A percentile compares a stretch with the other conserved stretches of the same genome.
phyloP scores from a whole-genome alignment of 2,329 filamentous ascomycete genomes.

The Fusarium ramigenum region DNA sequence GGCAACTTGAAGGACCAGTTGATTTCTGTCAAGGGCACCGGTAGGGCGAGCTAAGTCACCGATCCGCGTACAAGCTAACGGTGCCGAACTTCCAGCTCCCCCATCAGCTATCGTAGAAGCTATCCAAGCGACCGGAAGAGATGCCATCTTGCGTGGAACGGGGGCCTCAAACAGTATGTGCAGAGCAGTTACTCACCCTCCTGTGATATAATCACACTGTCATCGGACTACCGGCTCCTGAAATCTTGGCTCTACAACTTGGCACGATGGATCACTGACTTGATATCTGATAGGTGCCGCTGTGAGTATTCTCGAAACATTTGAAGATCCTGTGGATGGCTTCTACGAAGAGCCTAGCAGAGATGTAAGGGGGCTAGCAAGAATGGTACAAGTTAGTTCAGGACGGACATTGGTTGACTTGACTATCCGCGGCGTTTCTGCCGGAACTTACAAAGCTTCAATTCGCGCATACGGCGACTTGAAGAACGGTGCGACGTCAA shows the following conservation, averaged over 20 bases:
- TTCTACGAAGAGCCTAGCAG: conserved; percentile 53
- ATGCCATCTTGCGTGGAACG: conserved; percentile 92
- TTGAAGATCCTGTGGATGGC: conserved; percentile 65
- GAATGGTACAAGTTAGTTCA: conserved; percentile 91
- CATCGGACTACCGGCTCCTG: neutral
- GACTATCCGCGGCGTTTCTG: conserved; percentile 81
- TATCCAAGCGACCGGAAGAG: conserved; percentile 88
- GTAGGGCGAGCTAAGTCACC: conserved; percentile 52
- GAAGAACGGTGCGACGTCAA: conserved; percentile 81
- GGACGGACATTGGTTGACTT: conserved; percentile 86
- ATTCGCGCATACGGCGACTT: conserved; percentile 90
- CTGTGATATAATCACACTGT: neutral
- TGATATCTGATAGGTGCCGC: conserved; percentile 68
- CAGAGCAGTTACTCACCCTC: conserved; percentile 11
- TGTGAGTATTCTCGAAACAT: conserved; percentile 95
- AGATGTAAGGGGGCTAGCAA: conserved; percentile 83
- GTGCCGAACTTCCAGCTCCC: conserved; percentile 62
- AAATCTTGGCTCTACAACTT: neutral
- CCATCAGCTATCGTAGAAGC: conserved; percentile 90
- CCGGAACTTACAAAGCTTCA: conserved; percentile 84
- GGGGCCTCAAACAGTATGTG: conserved; percentile 83
- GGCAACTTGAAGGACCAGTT: conserved; percentile 85
- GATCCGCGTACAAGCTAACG: conserved; percentile 17
- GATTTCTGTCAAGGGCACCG: conserved; percentile 85
- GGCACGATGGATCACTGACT: conserved; percentile 10